phyloP scores from a whole-genome alignment of 805 yeast genomes.

The Metschnikowia rubicola region DNA sequence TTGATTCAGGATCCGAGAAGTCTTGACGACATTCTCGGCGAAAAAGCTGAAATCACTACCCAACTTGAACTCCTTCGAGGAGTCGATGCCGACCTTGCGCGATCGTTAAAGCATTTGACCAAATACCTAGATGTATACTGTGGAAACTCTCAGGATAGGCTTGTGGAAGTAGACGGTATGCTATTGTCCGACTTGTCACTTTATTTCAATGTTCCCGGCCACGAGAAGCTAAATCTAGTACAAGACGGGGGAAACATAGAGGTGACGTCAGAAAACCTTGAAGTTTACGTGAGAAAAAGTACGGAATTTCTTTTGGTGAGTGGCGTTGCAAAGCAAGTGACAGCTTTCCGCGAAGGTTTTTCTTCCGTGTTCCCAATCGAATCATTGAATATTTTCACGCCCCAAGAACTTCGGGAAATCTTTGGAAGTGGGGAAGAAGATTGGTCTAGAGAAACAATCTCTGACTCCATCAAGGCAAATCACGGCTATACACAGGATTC shows the following conservation, averaged over 20 bases:
- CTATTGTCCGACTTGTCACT: constrained; percentile 54
- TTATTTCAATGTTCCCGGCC: constrained; percentile 76
- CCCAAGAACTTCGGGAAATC: constrained; percentile 66
- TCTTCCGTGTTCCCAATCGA: constrained; percentile 76
- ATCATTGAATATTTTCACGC: constrained; percentile 66
- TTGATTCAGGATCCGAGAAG: constrained; percentile 40
- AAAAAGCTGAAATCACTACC: not conserved
- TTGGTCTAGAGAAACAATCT: constrained; percentile 68
- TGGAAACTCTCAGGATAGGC: constrained; percentile 7
- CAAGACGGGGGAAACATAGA: constrained; percentile 50
- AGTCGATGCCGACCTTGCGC: constrained; percentile 59
- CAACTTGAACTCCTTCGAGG: constrained; percentile 28
- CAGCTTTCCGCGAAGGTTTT: constrained; percentile 75
- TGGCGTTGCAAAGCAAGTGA: constrained; percentile 65
- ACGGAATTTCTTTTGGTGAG: constrained; percentile 54
- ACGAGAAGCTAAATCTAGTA: constrained; percentile 54
- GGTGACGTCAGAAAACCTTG: constrained; percentile 54
- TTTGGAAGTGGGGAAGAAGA: constrained; percentile 84
- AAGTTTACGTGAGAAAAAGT: constrained; percentile 53
- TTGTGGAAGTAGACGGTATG: constrained; percentile 31
- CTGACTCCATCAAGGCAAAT: constrained; percentile 68
- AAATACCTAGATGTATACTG: constrained; percentile 35
- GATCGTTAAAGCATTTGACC: constrained; percentile 51
- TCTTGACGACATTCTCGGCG: not conserved
- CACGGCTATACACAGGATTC: constrained; percentile 85